phyloP scores from a whole-genome alignment of 768 basidiomycete genomes.

The Lactarius deliciosus region DNA sequence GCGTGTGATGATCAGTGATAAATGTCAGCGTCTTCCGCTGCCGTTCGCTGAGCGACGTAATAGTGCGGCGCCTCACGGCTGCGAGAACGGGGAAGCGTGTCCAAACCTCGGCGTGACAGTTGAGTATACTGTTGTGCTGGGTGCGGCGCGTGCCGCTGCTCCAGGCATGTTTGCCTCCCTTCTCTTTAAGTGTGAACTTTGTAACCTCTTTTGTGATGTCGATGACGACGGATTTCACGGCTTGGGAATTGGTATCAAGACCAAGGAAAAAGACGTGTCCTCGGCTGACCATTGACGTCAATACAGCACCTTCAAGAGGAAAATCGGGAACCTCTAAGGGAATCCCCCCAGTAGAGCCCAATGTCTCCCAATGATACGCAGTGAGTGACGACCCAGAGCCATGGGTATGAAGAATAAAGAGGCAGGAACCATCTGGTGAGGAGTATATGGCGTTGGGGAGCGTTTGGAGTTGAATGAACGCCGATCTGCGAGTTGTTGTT shows the following conservation, averaged over 20 bases:
- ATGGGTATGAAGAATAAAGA: conserved; percentile 39
- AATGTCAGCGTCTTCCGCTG: conserved; percentile 43
- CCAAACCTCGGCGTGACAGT: conserved; percentile 23
- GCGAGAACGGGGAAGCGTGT: conserved; percentile 20
- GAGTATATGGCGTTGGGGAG: conserved; percentile 42
- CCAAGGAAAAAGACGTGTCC: conserved; percentile 44
- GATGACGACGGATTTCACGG: conserved; percentile 46
- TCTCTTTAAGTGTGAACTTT: conserved; percentile 55
- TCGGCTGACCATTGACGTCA: conserved; percentile 50
- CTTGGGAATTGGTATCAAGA: conserved; percentile 38
- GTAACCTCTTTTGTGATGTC: conserved; percentile 56
- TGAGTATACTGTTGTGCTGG: conserved; percentile 40
- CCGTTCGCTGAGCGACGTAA: conserved; percentile 30
- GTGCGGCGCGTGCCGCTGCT: conserved; percentile 30
- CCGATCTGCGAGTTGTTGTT: conserved; percentile 39
- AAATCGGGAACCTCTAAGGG: conserved; percentile 37
- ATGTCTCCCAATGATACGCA: conserved; percentile 56
- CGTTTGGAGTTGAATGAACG: conserved; percentile 40
- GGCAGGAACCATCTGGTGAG: conserved; percentile 56
- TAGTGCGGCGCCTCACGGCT: conserved; percentile 22
- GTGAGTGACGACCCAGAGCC: conserved; percentile 31
- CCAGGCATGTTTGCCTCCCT: conserved; percentile 33
- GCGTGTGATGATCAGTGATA: conserved; percentile 41
- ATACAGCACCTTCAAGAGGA: conserved; percentile 30
- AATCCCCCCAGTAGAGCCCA: conserved; percentile 51